Base-by-base conservation (phyloP, 2,329 filamentous ascomycete species). In the Diaporthe citriasiana region DNA sequence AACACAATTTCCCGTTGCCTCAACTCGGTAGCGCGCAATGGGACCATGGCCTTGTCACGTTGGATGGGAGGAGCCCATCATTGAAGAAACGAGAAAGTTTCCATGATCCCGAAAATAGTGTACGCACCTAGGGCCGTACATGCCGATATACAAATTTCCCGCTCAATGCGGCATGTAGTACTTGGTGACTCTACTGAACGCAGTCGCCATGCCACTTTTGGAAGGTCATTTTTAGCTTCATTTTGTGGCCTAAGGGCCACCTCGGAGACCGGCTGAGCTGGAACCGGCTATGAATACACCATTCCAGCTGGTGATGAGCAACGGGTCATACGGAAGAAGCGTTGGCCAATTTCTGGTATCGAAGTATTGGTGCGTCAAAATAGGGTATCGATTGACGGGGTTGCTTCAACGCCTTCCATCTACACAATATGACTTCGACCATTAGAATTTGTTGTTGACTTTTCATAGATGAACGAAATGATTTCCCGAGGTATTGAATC, bases 111-210 rank as follows among this genome's bases (percentile, higher is more conserved):
- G n/a, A 50, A 50, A 50, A 13, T 22, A n/a, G 4, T n/a, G 22
- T 50, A 9, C 45, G 9, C 22, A 22, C 9, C 22, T 9, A 50
- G 45, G 45, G 22, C 7, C 45, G 19, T 17, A 25, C 22, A 51
- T 30, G 42, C 45, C 60, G 60, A 22, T 66, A 12, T 51, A 27
- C 45, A 51, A 66, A 30, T 17, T 25, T 66, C 42, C 60, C 45
- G 45, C 63, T 50, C 13, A 30, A 66, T 66, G 17, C 45, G 63
- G 63, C 42, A 66, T 51, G 63, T 66, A 35, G 63, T n/a, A 66
- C 45, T 38, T 66, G 45, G 22, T 38, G 45, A 19, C 9, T 38
- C 30, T 51, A 40, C 63, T 38, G 51, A 38, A 19, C n/a, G 15
- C 9, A 27, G 22, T 17, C 1, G 63, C 63, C 45, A 38, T 66